These are phyloP conservation scores for Candida ficus DNA, from an alignment of 805 yeast species.

Conservation along the genomic window DNA sequence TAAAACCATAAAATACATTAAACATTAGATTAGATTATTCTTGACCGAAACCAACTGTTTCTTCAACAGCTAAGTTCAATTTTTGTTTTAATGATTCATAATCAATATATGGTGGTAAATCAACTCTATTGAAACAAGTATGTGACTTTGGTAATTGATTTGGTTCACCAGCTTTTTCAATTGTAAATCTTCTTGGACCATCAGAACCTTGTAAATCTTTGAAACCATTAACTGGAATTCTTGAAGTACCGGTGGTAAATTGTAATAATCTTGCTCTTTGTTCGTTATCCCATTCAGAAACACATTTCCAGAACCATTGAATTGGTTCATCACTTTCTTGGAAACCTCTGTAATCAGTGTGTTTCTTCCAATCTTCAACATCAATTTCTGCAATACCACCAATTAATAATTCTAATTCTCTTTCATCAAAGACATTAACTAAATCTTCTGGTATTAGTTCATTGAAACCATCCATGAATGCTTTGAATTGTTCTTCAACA, in stretches of 20 bases:
- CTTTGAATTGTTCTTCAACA: conserved; percentile 92
- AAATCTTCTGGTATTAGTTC: conserved; percentile 96
- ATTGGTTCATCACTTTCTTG: conserved; percentile 94
- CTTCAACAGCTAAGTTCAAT: conserved; percentile 94
- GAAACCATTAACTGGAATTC: conserved; percentile 98
- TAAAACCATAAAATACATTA: not conserved
- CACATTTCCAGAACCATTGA: conserved; percentile 98
- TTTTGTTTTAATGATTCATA: conserved; percentile 83
- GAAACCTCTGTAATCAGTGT: conserved; percentile 97
- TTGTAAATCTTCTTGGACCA: conserved; percentile 98
- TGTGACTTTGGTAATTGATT: conserved; percentile 94
- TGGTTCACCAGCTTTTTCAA: conserved; percentile 95
- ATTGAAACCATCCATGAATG: conserved; percentile 95
- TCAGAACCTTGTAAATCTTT: conserved; percentile 98
- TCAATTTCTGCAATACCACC: conserved; percentile 99
- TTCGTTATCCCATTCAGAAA: conserved; percentile 91
- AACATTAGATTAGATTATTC: conserved; percentile 58
- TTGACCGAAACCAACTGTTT: conserved; percentile 98
- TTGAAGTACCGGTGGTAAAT: conserved; percentile 97
- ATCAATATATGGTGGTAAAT: conserved; percentile 88
- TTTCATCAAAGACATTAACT: conserved; percentile 94
- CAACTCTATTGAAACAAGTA: conserved; percentile 98
- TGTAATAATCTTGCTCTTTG: conserved; percentile 93
- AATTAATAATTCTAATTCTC: conserved; percentile 91
- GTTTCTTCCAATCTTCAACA: conserved; percentile 98